Evolutionary conservation across 2,329 filamentous ascomycete genomes (phyloP).

Genomic region (Fusarium miscanthi): DNA sequence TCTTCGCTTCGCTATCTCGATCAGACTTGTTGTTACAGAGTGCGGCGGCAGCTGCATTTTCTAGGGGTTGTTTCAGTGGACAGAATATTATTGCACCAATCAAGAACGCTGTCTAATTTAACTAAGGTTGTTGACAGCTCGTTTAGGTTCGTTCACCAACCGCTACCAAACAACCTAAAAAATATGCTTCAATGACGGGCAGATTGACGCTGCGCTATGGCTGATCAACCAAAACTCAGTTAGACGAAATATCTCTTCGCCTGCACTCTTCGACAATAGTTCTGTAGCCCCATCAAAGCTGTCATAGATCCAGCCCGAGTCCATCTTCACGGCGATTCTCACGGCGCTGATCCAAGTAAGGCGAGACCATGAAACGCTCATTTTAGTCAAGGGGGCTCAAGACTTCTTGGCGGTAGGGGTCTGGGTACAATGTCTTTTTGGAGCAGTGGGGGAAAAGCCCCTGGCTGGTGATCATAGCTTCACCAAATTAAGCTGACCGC

Average conservation of each 20-base stretch:
- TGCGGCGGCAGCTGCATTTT: background rate
- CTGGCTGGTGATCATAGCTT: conserved; percentile 21
- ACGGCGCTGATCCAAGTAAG: background rate
- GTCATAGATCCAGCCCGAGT: too few relatives aligned
- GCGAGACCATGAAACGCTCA: conserved; percentile 19
- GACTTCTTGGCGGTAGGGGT: conserved; percentile 18
- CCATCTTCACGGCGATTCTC: background rate
- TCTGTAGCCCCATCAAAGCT: background rate
- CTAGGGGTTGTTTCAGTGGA: conserved; percentile 15
- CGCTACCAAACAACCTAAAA: conserved; percentile 19
- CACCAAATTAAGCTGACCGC: conserved; percentile 1
- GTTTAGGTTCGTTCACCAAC: background rate
- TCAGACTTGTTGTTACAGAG: conserved; percentile 15
- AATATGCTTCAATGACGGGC: conserved; percentile 4
- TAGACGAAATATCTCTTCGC: background rate
- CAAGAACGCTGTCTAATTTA: conserved; percentile 5
- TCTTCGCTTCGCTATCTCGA: background rate
- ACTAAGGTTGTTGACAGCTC: background rate
- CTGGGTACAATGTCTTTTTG: conserved; percentile 1
- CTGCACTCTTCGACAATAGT: too few relatives aligned
- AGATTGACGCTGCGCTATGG: background rate
- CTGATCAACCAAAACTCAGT: background rate
- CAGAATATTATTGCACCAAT: conserved; percentile 15
- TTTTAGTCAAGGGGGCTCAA: conserved; percentile 1
- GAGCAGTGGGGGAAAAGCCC: background rate